phyloP scores from a whole-genome alignment of 2,329 filamentous ascomycete species.

The Colletotrichum sp. region DNA sequence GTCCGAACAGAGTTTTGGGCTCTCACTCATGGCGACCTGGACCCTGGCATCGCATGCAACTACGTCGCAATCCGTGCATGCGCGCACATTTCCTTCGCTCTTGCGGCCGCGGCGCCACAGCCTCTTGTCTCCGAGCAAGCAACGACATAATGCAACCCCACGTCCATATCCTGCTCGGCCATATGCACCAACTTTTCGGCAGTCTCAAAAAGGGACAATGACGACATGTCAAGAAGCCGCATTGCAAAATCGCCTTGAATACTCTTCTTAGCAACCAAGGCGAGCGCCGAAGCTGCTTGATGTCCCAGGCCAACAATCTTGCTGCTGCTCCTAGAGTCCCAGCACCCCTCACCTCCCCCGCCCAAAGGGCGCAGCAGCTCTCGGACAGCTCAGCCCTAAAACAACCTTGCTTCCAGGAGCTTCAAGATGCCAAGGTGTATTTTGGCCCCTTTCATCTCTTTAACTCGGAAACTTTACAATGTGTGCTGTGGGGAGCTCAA shows the following conservation, averaged over 20 bases:
- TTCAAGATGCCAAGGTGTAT: background rate
- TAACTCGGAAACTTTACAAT: background rate
- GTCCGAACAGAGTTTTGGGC: background rate
- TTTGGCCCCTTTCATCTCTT: background rate
- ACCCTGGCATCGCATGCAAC: background rate
- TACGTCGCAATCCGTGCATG: background rate
- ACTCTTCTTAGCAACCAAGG: background rate
- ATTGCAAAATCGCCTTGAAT: background rate
- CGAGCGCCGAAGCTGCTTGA: background rate
- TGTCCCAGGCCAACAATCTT: background rate
- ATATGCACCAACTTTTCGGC: background rate
- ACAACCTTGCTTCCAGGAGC: constrained; percentile 1
- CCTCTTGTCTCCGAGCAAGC: background rate
- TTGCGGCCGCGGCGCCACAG: constrained; percentile 3
- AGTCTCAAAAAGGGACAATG: background rate
- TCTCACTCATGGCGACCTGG: background rate
- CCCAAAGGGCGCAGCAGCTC: constrained; percentile 1
- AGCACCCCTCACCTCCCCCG: background rate
- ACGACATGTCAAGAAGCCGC: background rate
- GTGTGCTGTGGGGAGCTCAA: constrained; percentile 1
- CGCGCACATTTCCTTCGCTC: background rate
- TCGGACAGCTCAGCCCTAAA: constrained; percentile 17
- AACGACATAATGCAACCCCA: background rate
- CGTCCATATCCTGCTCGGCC: background rate
- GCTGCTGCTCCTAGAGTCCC: background rate